Conservation (phyloP, 768 basidiomycete species). For the Amanita phalloides region DNA sequence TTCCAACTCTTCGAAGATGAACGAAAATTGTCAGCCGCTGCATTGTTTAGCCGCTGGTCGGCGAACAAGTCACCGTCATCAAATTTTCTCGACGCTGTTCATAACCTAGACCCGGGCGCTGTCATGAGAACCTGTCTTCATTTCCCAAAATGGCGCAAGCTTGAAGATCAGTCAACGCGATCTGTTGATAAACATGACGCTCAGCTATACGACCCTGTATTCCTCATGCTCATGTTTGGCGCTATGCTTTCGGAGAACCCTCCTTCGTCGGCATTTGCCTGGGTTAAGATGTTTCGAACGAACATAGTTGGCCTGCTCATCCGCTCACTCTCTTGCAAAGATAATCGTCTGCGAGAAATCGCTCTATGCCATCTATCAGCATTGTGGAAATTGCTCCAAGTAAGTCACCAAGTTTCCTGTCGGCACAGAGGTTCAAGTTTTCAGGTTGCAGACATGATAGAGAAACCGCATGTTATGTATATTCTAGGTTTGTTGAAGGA, state of each 20-base stretch:
- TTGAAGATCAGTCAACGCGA: constrained; percentile 25
- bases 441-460: constrained; percentile 61
- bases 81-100: constrained; percentile 52
- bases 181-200: constrained; percentile 20
- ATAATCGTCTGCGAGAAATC: constrained; percentile 45
- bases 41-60: constrained; percentile 62
- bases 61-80: constrained; percentile 31
- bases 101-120: constrained; percentile 53
- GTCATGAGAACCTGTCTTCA: constrained; percentile 62
- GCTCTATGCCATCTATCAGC: constrained; percentile 52
- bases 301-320: constrained; percentile 70
- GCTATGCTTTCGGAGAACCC: constrained; percentile 51
- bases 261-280: constrained; percentile 53
- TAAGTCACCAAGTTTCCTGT: constrained; percentile 20
- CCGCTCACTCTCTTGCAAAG: constrained; percentile 59
- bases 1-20: constrained; percentile 72
- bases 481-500: constrained; percentile 61
- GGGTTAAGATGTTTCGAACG: constrained; percentile 80
- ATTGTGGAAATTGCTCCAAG: constrained; percentile 54
- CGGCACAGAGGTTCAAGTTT: background rate
- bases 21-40: constrained; percentile 50
- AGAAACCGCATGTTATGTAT: constrained; percentile 62
- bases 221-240: constrained; percentile 57
- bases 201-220: constrained; percentile 70
- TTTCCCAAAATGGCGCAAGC: constrained; percentile 57